Evolutionary conservation across 768 basidiomycete genomes (phyloP), one percentile per base, ranked within the genome.

Genomic region (Rhizopogon salebrosus): DNA sequence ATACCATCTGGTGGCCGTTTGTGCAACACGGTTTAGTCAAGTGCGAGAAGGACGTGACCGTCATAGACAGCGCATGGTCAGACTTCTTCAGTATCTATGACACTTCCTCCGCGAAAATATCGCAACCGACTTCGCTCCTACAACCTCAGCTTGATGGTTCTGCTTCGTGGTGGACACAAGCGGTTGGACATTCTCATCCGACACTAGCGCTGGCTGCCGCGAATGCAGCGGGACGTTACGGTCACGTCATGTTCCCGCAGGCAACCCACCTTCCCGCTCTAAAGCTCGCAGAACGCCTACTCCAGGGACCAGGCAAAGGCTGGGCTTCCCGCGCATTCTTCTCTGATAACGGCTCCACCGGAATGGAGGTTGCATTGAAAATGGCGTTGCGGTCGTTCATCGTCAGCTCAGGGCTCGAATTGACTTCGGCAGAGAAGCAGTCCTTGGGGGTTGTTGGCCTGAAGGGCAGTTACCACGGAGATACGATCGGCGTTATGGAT

Each of bases 151-250:
- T 93, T 58, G 95, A 98, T 62, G 87, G 90, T 4, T 97, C 95
- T 0, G 95, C 95, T 0, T 95, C 93, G 10, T 98, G 95, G 95
- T 98, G 95, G 93, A 98, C 94, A 0, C 95, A 98, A 68, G 80
- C 87, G 0, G 70, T 97, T 37, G 95, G 95, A 0, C 95, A 98
- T 61, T 85, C 82, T 0, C 72, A 87, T 58, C 80, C 89, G 0
- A 71, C 82, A 1, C 76, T 97, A 13, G 85, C 90, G 0, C 75
- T 95, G 39, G 92, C 95, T 8, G 95, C 92, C 1, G 94, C 95
- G 2, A 76, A 79, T 31, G 93, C 94, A 6, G 87, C 92, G 16
- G 95, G 95, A 7, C 80, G 95, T 3, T 98, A 98, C 62, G 95
- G 95, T 0, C 95, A 98, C 68, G 94, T 98, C 59, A 92, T 98